phyloP scores from a whole-genome alignment of 495 filamentous ascomycete genomes.

The Penicillium daleae region DNA sequence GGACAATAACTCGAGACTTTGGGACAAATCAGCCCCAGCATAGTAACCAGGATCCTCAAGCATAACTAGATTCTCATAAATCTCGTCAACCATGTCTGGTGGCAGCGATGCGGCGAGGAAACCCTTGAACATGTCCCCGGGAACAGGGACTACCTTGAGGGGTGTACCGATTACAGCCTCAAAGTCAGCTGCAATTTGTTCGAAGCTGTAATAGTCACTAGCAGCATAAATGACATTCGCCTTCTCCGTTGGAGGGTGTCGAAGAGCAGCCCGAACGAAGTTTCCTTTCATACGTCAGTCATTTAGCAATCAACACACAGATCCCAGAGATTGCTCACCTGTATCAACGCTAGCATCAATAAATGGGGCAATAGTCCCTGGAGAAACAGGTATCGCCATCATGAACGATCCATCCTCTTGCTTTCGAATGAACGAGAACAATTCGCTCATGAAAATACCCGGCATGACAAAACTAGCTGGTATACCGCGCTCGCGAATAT shows the following conservation, averaged over 20 bases:
- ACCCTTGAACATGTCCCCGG: not conserved
- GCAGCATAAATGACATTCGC: not conserved
- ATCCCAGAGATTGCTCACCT: not conserved
- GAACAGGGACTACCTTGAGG: not conserved
- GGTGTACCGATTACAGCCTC: not conserved
- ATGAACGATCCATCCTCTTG: not conserved
- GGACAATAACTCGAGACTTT: conserved; percentile 8
- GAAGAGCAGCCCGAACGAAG: not conserved
- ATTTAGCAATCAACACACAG: not conserved
- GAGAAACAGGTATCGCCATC: not conserved
- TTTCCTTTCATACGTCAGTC: not conserved
- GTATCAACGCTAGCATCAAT: not conserved
- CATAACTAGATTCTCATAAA: conserved; percentile 16
- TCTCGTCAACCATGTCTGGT: conserved; percentile 10
- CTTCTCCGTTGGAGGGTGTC: not conserved
- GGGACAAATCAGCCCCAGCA: conserved; percentile 15
- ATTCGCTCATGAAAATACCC: conserved; percentile 2
- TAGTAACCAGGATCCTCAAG: conserved; percentile 19
- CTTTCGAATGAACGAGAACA: conserved; percentile 2
- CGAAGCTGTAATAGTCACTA: not conserved
- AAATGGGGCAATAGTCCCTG: not conserved
- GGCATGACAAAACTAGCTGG: conserved; percentile 9
- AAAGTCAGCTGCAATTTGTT: not conserved
- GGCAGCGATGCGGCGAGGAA: not conserved
- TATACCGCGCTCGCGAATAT: conserved; percentile 1